A percentile compares a stretch with the other conserved stretches of the same genome.
phyloP scores from a whole-genome alignment of 768 basidiomycete species.

The Calocera cornea region DNA sequence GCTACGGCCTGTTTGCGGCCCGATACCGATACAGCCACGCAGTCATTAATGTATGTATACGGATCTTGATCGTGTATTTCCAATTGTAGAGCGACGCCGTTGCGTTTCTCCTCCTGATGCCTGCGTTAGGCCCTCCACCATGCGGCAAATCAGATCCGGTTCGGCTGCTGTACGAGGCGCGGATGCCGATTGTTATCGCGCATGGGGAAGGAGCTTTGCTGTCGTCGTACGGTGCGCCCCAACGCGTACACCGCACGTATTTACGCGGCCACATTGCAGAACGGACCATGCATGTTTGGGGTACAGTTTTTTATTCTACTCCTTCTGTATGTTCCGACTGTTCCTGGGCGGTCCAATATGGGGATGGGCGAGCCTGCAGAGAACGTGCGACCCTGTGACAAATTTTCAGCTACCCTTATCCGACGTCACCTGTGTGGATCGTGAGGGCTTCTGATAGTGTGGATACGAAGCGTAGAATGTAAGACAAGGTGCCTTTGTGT shows the following conservation, averaged over 20 bases:
- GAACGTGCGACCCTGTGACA: not conserved
- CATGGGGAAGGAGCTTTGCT: not conserved
- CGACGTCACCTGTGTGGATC: conserved; percentile 2
- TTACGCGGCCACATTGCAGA: not conserved
- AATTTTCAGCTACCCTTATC: conserved; percentile 1
- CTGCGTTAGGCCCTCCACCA: not conserved
- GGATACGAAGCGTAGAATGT: not conserved
- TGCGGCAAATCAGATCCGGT: not conserved
- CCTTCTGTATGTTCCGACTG: not conserved
- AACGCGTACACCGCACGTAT: not conserved
- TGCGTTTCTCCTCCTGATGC: not conserved
- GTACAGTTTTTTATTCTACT: not conserved
- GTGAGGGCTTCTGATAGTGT: not conserved
- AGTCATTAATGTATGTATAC: not conserved
- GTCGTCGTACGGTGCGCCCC: not conserved
- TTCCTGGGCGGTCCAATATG: not conserved
- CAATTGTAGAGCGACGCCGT: not conserved
- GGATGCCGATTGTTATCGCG: not conserved
- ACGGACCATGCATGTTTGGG: not conserved
- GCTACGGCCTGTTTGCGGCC: not conserved
- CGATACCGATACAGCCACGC: not conserved
- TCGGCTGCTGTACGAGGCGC: not conserved
- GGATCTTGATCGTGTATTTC: not conserved
- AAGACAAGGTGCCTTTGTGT: conserved; percentile 4
- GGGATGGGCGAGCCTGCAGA: not conserved